phyloP scores from a whole-genome alignment of 306 rosid species.

The Quercus glauca region DNA sequence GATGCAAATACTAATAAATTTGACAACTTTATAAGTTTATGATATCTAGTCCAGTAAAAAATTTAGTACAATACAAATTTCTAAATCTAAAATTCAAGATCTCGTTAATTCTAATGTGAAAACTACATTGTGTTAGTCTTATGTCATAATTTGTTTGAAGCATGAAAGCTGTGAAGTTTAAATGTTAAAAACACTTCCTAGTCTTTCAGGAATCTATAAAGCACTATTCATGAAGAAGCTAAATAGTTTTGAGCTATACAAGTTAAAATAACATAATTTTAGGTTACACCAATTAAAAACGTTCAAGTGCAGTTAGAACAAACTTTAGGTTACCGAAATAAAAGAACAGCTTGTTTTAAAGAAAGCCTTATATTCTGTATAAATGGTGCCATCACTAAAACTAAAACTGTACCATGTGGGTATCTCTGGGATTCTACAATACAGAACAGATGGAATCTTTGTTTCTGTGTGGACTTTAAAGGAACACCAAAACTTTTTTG shows the following conservation, averaged over 20 bases:
- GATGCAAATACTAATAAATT: background rate
- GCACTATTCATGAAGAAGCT: background rate
- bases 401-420: background rate
- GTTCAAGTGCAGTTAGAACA: background rate
- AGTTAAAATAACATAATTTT: background rate
- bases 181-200: no score
- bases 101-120: no score
- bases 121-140: no score
- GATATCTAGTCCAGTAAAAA: background rate
- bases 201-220: background rate
- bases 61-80: no score
- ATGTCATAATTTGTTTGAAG: no score
- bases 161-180: no score
- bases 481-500: background rate
- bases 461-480: background rate
- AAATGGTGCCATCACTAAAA: background rate
- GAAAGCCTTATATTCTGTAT: background rate
- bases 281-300: background rate
- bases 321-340: background rate
- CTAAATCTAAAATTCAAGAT: no score
- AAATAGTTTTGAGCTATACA: background rate
- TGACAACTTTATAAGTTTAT: background rate
- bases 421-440: background rate
- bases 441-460: background rate
- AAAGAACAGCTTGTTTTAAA: background rate